Evolutionary conservation across 2,329 filamentous ascomycete genomes (phyloP).

Genomic region (Domatiomyces globalis): DNA sequence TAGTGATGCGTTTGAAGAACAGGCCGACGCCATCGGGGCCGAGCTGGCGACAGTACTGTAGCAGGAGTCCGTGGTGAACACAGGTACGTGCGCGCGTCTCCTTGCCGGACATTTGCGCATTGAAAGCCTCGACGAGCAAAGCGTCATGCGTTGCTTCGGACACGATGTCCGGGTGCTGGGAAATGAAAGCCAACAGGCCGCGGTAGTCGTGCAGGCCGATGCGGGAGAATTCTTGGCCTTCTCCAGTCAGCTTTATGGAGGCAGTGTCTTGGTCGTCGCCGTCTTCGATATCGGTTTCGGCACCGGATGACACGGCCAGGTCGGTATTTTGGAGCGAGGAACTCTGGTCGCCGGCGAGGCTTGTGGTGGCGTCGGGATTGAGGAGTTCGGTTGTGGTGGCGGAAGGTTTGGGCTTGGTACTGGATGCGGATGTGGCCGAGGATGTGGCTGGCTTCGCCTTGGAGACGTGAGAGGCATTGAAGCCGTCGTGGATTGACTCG

Average conservation of each 20-base stretch:
- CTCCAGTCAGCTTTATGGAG: constrained; percentile 58
- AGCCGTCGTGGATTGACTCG: constrained; percentile 74
- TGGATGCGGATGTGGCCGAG: constrained; percentile 21
- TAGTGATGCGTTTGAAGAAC: constrained; percentile 95
- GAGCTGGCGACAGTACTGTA: constrained; percentile 88
- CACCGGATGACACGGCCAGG: constrained; percentile 39
- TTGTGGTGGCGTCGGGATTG: constrained; percentile 44
- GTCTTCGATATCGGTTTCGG: constrained; percentile 49
- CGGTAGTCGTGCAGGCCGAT: constrained; percentile 65
- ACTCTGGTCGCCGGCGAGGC: constrained; percentile 19
- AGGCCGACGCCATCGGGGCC: constrained; percentile 75
- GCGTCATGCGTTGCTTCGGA: constrained; percentile 81
- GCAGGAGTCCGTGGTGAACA: constrained; percentile 79
- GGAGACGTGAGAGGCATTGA: constrained; percentile 70
- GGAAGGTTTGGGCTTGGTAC: constrained; percentile 5
- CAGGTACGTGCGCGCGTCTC: constrained; percentile 68
- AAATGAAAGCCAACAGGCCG: constrained; percentile 60
- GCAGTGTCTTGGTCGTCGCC: constrained; percentile 51
- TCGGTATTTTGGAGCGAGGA: constrained; percentile 26
- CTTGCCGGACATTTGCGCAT: constrained; percentile 63
- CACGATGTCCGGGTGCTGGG: constrained; percentile 62
- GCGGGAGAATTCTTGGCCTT: constrained; percentile 67
- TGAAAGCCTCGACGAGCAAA: constrained; percentile 80
- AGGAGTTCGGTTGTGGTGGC: constrained; percentile 51
- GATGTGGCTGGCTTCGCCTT: constrained; percentile 38